Percentiles rank a stretch among this genome's conserved stretches.
These are phyloP conservation scores for Vaccinium corymbosum DNA, from an alignment of 148 eudicot species.

Conservation along the genomic window DNA sequence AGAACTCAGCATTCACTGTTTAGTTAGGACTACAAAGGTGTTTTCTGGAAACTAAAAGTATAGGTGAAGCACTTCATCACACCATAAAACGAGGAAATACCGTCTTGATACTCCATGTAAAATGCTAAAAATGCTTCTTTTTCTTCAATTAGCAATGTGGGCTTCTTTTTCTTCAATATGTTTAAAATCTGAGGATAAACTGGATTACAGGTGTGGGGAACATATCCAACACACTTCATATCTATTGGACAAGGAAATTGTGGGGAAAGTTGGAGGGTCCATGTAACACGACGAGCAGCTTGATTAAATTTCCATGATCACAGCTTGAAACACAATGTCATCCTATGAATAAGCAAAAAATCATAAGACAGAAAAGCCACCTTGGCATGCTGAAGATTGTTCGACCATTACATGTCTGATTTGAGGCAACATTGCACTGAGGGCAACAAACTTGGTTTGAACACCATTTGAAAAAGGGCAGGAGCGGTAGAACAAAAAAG, in stretches of 20 bases:
- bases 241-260: no score
- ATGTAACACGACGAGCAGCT: neutral
- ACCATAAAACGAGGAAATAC: neutral
- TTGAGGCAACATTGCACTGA: conserved; percentile 61
- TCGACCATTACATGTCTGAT: conserved; percentile 48
- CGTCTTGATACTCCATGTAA: neutral
- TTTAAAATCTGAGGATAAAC: no score
- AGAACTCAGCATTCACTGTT: neutral
- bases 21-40: neutral
- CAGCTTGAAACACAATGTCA: neutral
- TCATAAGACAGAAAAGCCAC: conserved; percentile 25
- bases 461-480: conserved; percentile 51
- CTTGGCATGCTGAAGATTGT: conserved; percentile 52
- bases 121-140: neutral
- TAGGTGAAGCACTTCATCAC: neutral
- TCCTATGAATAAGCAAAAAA: neutral
- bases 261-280: no score
- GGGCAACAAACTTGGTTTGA: conserved; percentile 36
- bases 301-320: neutral
- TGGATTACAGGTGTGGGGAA: no score
- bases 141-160: no score
- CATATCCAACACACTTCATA: no score
- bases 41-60: neutral
- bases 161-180: no score
- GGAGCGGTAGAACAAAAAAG: conserved; percentile 50